A percentile compares a stretch with the other conserved stretches of the same genome.
phyloP scores from a whole-genome alignment of 2,329 filamentous ascomycete genomes.

The Talaromyces sp. region DNA sequence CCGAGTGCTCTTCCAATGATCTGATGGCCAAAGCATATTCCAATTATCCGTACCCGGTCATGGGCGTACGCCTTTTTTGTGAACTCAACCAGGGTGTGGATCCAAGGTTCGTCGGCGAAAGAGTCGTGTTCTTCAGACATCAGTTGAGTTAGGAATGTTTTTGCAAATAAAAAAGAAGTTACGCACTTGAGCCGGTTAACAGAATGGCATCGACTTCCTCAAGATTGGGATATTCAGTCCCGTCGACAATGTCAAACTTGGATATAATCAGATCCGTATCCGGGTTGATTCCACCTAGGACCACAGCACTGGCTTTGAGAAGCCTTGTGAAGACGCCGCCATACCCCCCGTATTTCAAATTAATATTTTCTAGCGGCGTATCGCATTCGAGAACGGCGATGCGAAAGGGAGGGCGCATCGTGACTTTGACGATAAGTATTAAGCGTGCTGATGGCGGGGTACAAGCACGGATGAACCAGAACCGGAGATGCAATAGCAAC shows the following conservation, averaged over 20 bases:
- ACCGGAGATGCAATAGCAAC: background rate
- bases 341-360: slow-evolving; percentile 66
- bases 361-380: slow-evolving; percentile 62
- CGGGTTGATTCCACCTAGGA: slow-evolving; percentile 31
- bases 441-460: slow-evolving; percentile 28
- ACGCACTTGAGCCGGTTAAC: slow-evolving; percentile 65
- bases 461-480: background rate
- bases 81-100: slow-evolving; percentile 67
- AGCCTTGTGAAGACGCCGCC: slow-evolving; percentile 64
- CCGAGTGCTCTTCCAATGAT: slow-evolving; percentile 72
- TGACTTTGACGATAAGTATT: slow-evolving; percentile 27
- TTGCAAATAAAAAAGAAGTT: background rate
- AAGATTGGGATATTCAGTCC: slow-evolving; percentile 65
- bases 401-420: slow-evolving; percentile 53
- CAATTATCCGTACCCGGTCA: slow-evolving; percentile 64
- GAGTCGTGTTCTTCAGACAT: slow-evolving; percentile 58
- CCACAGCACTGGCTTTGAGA: slow-evolving; percentile 51
- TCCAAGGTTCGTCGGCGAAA: slow-evolving; percentile 72
- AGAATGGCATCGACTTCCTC: slow-evolving; percentile 76
- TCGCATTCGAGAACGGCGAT: slow-evolving; percentile 89
- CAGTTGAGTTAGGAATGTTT: background rate
- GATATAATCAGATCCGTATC: slow-evolving; percentile 53
- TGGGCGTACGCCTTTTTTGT: slow-evolving; percentile 57
- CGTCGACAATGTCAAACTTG: slow-evolving; percentile 66
- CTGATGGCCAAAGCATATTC: slow-evolving; percentile 85